Percentiles rank a stretch among this genome's conserved stretches.
Conservation (phyloP, 2,329 filamentous ascomycete species). For the Davidsoniella virescens region DNA sequence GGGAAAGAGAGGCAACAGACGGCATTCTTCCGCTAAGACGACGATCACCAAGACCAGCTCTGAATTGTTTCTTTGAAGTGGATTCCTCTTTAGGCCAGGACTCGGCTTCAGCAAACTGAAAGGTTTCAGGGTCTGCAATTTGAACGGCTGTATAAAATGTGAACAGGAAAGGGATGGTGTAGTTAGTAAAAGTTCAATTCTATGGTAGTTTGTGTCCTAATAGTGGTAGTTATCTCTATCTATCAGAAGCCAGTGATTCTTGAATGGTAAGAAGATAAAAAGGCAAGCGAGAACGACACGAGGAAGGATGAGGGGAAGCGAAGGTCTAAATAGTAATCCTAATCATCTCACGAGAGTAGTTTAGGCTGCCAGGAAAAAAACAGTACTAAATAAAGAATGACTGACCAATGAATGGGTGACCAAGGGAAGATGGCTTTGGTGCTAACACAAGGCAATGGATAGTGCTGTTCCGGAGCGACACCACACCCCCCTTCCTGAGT, state of each 20-base stretch:
- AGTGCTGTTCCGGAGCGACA: too few species aligned
- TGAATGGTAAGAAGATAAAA: not conserved
- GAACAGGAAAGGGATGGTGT: not conserved
- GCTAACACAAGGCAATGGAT: too few species aligned
- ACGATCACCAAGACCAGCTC: conserved; percentile 17
- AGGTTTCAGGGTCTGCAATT: conserved; percentile 34
- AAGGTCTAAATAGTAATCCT: too few species aligned
- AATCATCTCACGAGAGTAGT: too few species aligned
- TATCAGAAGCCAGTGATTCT: not conserved
- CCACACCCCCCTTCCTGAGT: too few species aligned
- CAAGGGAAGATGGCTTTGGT: too few species aligned
- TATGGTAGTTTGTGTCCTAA: too few species aligned
- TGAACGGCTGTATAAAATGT: conserved; percentile 25
- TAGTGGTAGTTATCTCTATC: too few species aligned
- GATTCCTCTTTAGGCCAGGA: conserved; percentile 14
- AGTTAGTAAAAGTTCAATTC: not conserved
- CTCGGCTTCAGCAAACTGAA: conserved; percentile 14
- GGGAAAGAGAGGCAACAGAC: conserved; percentile 6
- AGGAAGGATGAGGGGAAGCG: not conserved
- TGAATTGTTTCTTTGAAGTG: conserved; percentile 26
- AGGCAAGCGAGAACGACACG: too few species aligned
- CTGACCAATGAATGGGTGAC: too few species aligned
- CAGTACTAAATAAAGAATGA: too few species aligned
- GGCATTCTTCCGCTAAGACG: conserved; percentile 26
- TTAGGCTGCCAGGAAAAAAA: too few species aligned